phyloP scores from a whole-genome alignment of 768 basidiomycete species.

The Suillus occidentalis region DNA sequence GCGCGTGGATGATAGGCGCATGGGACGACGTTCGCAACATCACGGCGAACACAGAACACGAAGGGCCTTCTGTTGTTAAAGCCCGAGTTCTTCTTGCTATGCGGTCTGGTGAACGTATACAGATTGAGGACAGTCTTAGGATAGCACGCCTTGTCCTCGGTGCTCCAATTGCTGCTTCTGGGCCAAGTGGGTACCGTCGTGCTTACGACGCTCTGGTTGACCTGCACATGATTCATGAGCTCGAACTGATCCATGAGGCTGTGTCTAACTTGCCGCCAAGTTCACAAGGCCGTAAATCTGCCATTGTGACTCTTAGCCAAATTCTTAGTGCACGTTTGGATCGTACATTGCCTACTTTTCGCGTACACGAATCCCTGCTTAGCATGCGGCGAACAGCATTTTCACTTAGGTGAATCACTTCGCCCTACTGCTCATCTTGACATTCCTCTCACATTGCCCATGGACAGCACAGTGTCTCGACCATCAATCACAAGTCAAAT shows the following conservation, averaged over 20 bases:
- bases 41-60: constrained; percentile 47
- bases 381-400: constrained; percentile 90
- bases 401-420: constrained; percentile 54
- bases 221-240: constrained; percentile 83
- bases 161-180: constrained; percentile 77
- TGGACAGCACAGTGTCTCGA: constrained; percentile 24
- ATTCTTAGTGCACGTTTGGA: constrained; percentile 67
- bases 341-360: constrained; percentile 82
- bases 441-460: background rate
- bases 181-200: constrained; percentile 76
- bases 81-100: constrained; percentile 82
- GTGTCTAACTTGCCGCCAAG: constrained; percentile 39
- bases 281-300: constrained; percentile 39
- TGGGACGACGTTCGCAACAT: constrained; percentile 80
- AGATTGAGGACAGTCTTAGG: constrained; percentile 51
- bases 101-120: constrained; percentile 49
- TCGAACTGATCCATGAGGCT: constrained; percentile 63
- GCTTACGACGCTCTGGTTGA: constrained; percentile 86
- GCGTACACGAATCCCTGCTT: constrained; percentile 82
- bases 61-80: constrained; percentile 66
- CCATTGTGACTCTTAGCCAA: constrained; percentile 38
- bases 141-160: constrained; percentile 76
- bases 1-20: constrained; percentile 94
- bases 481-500: constrained; percentile 56
- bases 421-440: background rate